Evolutionary conservation across 352 stramenopile genomes (phyloP).

Genomic region (Pythium aristosporum): DNA sequence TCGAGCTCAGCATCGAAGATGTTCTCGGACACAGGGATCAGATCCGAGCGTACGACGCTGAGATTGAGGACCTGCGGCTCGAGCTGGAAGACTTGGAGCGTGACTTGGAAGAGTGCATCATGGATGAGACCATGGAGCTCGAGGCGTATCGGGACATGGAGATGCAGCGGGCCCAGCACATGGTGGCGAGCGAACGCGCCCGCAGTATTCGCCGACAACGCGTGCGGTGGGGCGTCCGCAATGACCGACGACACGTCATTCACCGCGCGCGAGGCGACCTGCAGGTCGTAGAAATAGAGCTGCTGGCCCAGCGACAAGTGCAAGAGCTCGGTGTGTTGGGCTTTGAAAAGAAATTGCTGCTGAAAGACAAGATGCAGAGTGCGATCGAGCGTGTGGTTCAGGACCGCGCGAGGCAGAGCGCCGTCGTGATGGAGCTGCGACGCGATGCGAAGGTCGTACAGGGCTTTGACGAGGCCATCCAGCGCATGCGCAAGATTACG

Average conservation of each 20-base stretch:
- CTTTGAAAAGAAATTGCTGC: conserved; percentile 50
- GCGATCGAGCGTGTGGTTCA: conserved; percentile 31
- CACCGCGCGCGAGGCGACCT: conserved; percentile 41
- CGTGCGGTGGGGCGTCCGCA: conserved; percentile 64
- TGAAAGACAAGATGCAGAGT: conserved; percentile 48
- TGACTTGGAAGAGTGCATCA: conserved; percentile 65
- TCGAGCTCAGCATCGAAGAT: conserved; percentile 79
- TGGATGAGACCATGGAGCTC: conserved; percentile 64
- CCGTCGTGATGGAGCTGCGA: conserved; percentile 43
- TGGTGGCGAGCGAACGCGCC: conserved; percentile 43
- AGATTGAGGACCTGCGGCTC: conserved; percentile 67
- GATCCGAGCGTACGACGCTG: conserved; percentile 64
- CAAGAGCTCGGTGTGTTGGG: conserved; percentile 55
- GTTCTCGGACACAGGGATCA: conserved; percentile 61
- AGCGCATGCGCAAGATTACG: conserved; percentile 50
- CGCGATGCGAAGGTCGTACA: conserved; percentile 41
- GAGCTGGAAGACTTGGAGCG: conserved; percentile 82
- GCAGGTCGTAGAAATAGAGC: conserved; percentile 30
- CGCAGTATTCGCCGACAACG: conserved; percentile 49
- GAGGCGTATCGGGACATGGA: conserved; percentile 62
- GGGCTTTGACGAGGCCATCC: conserved; percentile 50
- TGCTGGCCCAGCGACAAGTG: conserved; percentile 41
- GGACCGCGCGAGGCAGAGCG: conserved; percentile 39
- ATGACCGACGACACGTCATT: conserved; percentile 56
- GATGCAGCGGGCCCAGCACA: conserved; percentile 35